Conservation (phyloP, 2,329 filamentous ascomycete genomes). For the Sporothrix pseudoabietina region DNA sequence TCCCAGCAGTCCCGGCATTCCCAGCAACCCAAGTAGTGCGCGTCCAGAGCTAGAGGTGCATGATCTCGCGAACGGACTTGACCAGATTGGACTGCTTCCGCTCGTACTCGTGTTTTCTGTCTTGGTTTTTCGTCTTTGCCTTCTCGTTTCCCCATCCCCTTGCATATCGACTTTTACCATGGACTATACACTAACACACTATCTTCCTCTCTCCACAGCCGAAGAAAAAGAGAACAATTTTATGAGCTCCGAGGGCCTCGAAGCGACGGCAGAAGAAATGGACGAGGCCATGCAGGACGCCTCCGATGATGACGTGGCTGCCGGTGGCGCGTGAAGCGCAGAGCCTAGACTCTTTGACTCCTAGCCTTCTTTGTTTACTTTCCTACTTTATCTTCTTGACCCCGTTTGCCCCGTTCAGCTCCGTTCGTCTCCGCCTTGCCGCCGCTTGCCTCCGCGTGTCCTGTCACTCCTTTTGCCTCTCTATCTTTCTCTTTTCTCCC, state of each 20-base stretch:
- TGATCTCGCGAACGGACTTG: neutral
- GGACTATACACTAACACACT: slow-evolving; percentile 27
- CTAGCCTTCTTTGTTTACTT: slow-evolving; percentile 15
- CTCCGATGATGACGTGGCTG: slow-evolving; percentile 25
- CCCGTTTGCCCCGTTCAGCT: neutral
- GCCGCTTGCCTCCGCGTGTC: neutral
- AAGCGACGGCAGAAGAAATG: slow-evolving; percentile 65
- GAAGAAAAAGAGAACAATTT: slow-evolving; percentile 69
- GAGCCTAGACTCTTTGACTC: neutral
- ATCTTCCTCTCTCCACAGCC: slow-evolving; percentile 46
- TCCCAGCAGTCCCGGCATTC: too few relatives aligned
- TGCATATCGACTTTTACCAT: slow-evolving; percentile 1
- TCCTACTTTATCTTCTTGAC: neutral
- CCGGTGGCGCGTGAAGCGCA: neutral
- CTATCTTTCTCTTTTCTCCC: neutral
- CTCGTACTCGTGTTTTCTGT: neutral
- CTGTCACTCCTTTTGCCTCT: neutral
- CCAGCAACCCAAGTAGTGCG: neutral
- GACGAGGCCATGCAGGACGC: slow-evolving; percentile 51
- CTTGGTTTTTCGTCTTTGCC: neutral
- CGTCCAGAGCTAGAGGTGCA: slow-evolving; percentile 1
- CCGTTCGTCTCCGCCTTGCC: neutral
- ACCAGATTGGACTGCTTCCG: neutral
- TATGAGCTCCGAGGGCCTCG: slow-evolving; percentile 67
- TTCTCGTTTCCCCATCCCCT: neutral